Conservation (phyloP, 345 rosid genomes). For the Moricandia moricandioides region DNA sequence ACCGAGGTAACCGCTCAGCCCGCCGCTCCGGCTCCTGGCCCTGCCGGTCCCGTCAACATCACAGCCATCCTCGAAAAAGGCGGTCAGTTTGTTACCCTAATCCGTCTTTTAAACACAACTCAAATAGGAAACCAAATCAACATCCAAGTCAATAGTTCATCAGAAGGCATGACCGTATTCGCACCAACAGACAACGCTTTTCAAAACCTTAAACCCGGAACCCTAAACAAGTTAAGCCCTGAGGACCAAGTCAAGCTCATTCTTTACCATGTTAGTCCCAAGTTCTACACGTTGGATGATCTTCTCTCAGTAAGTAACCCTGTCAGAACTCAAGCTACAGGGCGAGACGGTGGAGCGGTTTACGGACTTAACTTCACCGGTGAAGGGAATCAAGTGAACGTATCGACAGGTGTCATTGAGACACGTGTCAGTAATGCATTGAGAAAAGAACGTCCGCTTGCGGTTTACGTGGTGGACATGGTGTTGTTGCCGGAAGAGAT, state of each 20-base stretch:
- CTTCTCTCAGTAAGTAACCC: slow-evolving; percentile 75
- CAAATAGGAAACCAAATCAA: slow-evolving; percentile 55
- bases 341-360: slow-evolving; percentile 36
- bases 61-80: slow-evolving; percentile 66
- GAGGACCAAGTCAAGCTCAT: slow-evolving; percentile 64
- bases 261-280: slow-evolving; percentile 57
- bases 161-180: slow-evolving; percentile 72
- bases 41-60: slow-evolving; percentile 63
- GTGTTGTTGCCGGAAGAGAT: slow-evolving; percentile 68
- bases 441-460: slow-evolving; percentile 52
- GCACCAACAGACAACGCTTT: slow-evolving; percentile 93
- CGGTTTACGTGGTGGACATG: slow-evolving; percentile 74
- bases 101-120: slow-evolving; percentile 53
- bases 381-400: slow-evolving; percentile 71
- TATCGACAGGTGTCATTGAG: slow-evolving; percentile 60
- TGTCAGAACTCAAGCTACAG: slow-evolving; percentile 59
- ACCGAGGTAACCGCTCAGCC: slow-evolving; percentile 21
- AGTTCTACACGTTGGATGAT: slow-evolving; percentile 50
- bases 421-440: slow-evolving; percentile 63
- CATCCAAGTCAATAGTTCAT: slow-evolving; percentile 69
- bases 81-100: slow-evolving; percentile 61
- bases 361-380: slow-evolving; percentile 71
- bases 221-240: slow-evolving; percentile 43
- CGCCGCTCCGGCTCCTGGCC: slow-evolving; percentile 49
- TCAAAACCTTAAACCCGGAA: slow-evolving; percentile 54